A percentile compares a stretch with the other conserved stretches of the same genome.
phyloP scores from a whole-genome alignment of 2,329 filamentous ascomycete species.

The Orbilia blumenaviensis region DNA sequence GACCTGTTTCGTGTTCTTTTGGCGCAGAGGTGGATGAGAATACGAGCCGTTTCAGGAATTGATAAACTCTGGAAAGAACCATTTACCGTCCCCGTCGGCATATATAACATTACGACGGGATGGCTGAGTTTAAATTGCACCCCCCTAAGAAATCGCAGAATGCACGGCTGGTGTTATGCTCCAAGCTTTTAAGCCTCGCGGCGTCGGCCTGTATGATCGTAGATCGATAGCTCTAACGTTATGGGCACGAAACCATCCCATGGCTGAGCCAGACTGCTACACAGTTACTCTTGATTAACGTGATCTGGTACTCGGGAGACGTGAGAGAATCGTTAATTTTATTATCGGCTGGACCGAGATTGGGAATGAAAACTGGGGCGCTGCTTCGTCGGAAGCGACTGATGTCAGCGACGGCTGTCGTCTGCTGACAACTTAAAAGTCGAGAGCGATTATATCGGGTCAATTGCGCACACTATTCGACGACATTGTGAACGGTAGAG shows the following conservation, averaged over 20 bases:
- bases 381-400: conserved; percentile 42
- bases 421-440: conserved; percentile 37
- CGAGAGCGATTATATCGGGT: conserved; percentile 38
- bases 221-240: conserved; percentile 29
- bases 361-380: not conserved
- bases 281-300: not conserved
- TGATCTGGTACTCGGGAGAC: not conserved
- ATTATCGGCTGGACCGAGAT: conserved; percentile 44
- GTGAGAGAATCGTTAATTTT: not conserved
- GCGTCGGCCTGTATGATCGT: conserved; percentile 21
- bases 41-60: conserved; percentile 48
- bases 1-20: conserved; percentile 35
- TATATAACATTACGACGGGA: conserved; percentile 22
- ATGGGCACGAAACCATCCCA: conserved; percentile 36
- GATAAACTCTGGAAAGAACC: conserved; percentile 26
- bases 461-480: conserved; percentile 17
- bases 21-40: conserved; percentile 31
- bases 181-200: conserved; percentile 18
- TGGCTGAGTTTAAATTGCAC: conserved; percentile 35
- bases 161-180: not conserved
- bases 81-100: conserved; percentile 36
- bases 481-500: conserved; percentile 24
- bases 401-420: conserved; percentile 41
- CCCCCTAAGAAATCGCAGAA: not conserved
- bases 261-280: conserved; percentile 10